A percentile compares a stretch with the other conserved stretches of the same genome.
These are phyloP conservation scores for Nemania diffusa DNA, from an alignment of 2,329 filamentous ascomycete species.

Conservation along the genomic window DNA sequence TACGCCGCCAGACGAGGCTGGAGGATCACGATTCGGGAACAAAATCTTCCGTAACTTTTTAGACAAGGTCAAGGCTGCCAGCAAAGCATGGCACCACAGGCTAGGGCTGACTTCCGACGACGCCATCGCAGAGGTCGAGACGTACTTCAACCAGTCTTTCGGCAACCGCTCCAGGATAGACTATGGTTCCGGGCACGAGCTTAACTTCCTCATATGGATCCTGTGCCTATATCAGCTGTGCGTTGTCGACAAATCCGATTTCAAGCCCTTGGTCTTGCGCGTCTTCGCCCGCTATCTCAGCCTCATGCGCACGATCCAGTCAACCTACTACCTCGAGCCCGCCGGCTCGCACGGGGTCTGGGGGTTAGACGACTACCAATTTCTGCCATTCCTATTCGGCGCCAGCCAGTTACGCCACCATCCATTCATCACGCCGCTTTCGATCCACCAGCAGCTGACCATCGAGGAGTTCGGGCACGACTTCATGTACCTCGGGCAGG, in stretches of 20 bases:
- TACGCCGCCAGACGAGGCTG: conserved; percentile 85
- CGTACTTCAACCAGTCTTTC: conserved; percentile 85
- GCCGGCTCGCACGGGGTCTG: conserved; percentile 97
- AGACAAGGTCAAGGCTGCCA: conserved; percentile 70
- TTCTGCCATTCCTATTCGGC: conserved; percentile 94
- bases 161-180: conserved; percentile 90
- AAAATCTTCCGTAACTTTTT: conserved; percentile 87
- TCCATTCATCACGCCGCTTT: conserved; percentile 79
- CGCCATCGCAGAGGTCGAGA: conserved; percentile 76
- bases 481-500: conserved; percentile 91
- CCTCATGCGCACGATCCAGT: conserved; percentile 89
- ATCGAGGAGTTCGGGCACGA: conserved; percentile 87
- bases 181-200: conserved; percentile 96
- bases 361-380: conserved; percentile 98
- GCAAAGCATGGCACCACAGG: conserved; percentile 69
- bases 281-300: conserved; percentile 85
- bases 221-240: conserved; percentile 88
- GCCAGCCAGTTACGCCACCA: conserved; percentile 90
- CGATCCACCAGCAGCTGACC: conserved; percentile 87
- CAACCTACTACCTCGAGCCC: conserved; percentile 95
- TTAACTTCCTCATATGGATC: conserved; percentile 97
- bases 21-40: conserved; percentile 93
- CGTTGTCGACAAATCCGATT: conserved; percentile 71
- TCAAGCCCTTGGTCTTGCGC: conserved; percentile 77
- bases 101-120: conserved; percentile 63